Conservation (phyloP, 805 yeast genomes). For the Torulaspora quercuum region DNA sequence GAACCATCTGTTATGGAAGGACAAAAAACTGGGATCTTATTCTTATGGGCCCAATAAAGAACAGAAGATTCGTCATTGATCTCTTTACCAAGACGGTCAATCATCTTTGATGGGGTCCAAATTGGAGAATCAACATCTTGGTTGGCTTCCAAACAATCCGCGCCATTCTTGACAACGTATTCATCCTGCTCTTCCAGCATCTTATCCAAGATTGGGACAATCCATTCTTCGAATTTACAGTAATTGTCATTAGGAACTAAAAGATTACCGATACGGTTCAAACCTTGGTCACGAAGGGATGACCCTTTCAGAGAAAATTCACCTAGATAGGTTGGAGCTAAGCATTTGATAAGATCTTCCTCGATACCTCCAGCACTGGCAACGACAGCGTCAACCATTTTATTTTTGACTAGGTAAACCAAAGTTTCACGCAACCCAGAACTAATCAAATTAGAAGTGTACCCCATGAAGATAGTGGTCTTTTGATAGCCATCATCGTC, state of each 20-base stretch:
- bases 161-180: slow-evolving; percentile 52
- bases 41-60: slow-evolving; percentile 96
- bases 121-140: slow-evolving; percentile 46
- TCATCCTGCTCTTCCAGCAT: slow-evolving; percentile 86
- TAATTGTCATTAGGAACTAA: slow-evolving; percentile 97
- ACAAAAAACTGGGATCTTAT: slow-evolving; percentile 92
- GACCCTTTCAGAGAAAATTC: slow-evolving; percentile 82
- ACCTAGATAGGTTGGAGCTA: slow-evolving; percentile 95
- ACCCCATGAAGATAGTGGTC: slow-evolving; percentile 91
- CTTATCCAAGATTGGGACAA: slow-evolving; percentile 85
- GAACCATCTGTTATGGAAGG: slow-evolving; percentile 98
- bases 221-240: slow-evolving; percentile 98
- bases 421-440: slow-evolving; percentile 92
- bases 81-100: slow-evolving; percentile 92
- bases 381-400: slow-evolving; percentile 91
- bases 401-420: slow-evolving; percentile 85
- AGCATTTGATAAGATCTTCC: slow-evolving; percentile 92
- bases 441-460: slow-evolving; percentile 91
- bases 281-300: slow-evolving; percentile 84
- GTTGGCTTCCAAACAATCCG: slow-evolving; percentile 53
- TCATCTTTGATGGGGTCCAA: slow-evolving; percentile 93
- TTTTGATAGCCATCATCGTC: slow-evolving; percentile 76
- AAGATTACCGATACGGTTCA: slow-evolving; percentile 96
- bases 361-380: slow-evolving; percentile 99
- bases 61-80: slow-evolving; percentile 92